Conservation (phyloP, 768 basidiomycete species). For the Ramaria rubella region DNA sequence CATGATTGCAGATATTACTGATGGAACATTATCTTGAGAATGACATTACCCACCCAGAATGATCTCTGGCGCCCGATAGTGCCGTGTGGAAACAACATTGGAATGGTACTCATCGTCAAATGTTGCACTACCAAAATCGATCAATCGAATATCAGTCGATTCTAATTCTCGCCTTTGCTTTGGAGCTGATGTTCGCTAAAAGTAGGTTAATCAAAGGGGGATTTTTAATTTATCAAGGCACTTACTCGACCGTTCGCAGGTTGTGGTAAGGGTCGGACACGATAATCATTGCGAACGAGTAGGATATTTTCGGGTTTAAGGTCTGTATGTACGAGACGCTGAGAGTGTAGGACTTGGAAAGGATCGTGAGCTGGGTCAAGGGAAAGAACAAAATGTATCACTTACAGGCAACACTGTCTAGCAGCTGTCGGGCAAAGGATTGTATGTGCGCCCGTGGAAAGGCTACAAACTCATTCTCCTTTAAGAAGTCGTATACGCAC, state of each 20-base stretch:
- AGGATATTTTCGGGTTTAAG: constrained; percentile 99
- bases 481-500: constrained; percentile 98
- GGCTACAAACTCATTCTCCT: constrained; percentile 94
- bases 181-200: constrained; percentile 45
- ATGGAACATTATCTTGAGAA: background rate
- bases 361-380: constrained; percentile 13
- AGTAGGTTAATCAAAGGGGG: constrained; percentile 1
- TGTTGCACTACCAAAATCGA: constrained; percentile 98
- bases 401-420: constrained; percentile 92
- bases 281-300: constrained; percentile 79
- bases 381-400: constrained; percentile 17
- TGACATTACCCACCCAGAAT: constrained; percentile 70
- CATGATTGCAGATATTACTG: background rate
- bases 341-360: constrained; percentile 77
- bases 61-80: constrained; percentile 98
- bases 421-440: constrained; percentile 85
- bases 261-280: constrained; percentile 49
- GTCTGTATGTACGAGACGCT: constrained; percentile 93
- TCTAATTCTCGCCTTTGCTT: constrained; percentile 72
- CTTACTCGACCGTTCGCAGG: constrained; percentile 49
- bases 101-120: constrained; percentile 98
- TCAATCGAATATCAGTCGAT: constrained; percentile 88
- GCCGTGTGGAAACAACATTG: constrained; percentile 93
- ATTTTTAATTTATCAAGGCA: constrained; percentile 1
- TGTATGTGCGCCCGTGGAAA: constrained; percentile 97